phyloP scores from a whole-genome alignment of 352 stramenopile genomes.

The Lagenidium sp. region DNA sequence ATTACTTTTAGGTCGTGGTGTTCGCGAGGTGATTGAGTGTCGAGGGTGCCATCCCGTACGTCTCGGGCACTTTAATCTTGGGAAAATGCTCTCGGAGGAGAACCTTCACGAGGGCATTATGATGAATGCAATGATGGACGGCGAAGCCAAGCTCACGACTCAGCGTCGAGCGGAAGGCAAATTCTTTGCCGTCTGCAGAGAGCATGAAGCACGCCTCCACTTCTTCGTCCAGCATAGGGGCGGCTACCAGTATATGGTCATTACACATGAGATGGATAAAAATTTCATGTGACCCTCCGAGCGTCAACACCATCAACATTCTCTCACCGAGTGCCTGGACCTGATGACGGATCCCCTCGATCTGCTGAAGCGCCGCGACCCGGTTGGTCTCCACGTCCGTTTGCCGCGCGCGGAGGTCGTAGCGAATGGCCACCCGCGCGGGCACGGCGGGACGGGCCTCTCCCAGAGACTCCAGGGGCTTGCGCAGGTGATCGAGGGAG shows the following conservation, averaged over 20 bases:
- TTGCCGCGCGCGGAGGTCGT: slow-evolving; percentile 62
- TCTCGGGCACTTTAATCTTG: slow-evolving; percentile 20
- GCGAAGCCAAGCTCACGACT: slow-evolving; percentile 75
- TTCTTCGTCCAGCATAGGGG: slow-evolving; percentile 7
- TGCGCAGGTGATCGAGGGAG: slow-evolving; percentile 70
- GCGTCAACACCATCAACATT: too few relatives aligned
- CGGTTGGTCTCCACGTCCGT: slow-evolving; percentile 60
- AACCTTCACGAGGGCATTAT: slow-evolving; percentile 76
- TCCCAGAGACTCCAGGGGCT: slow-evolving; percentile 60
- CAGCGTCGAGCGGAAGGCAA: slow-evolving; percentile 62
- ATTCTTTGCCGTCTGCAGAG: slow-evolving; percentile 54
- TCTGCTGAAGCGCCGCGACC: slow-evolving; percentile 35
- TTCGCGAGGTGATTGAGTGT: slow-evolving; percentile 34
- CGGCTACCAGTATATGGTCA: too few relatives aligned
- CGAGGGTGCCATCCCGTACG: slow-evolving; percentile 73
- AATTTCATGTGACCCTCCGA: too few relatives aligned
- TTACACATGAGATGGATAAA: too few relatives aligned
- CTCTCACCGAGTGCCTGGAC: too few relatives aligned
- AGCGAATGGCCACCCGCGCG: slow-evolving; percentile 21
- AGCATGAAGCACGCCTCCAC: slow-evolving; percentile 73
- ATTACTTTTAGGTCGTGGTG: too few relatives aligned
- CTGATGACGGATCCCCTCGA: slow-evolving; percentile 32
- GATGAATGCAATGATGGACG: slow-evolving; percentile 82
- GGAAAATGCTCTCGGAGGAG: slow-evolving; percentile 66
- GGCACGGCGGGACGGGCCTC: neutral